Percentiles rank a stretch among this genome's conserved stretches.
Conservation (phyloP, 805 yeast genomes). For the Teunomyces tritomae region DNA sequence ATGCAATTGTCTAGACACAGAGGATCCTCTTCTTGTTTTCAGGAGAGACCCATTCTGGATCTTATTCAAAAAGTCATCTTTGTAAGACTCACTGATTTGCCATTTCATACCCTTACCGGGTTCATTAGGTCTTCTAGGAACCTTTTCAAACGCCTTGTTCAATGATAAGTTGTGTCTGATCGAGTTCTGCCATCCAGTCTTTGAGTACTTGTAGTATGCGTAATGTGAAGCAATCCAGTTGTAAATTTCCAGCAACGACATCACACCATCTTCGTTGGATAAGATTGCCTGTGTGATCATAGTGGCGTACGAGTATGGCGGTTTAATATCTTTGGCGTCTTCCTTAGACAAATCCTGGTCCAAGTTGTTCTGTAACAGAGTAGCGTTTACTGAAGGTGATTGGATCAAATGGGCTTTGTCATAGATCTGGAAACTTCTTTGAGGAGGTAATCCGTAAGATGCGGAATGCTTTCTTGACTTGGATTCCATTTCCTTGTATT, state of each 20-base stretch:
- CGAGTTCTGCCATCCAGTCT: constrained; percentile 98
- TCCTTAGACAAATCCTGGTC: constrained; percentile 78
- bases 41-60: constrained; percentile 72
- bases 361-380: constrained; percentile 42
- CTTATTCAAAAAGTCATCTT: constrained; percentile 79
- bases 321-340: constrained; percentile 89
- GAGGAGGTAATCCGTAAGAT: background rate
- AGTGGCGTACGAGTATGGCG: constrained; percentile 95
- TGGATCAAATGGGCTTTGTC: constrained; percentile 40
- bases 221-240: constrained; percentile 85
- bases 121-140: constrained; percentile 90
- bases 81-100: constrained; percentile 86
- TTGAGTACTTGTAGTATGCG: constrained; percentile 87
- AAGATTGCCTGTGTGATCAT: constrained; percentile 97
- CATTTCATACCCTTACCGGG: constrained; percentile 99
- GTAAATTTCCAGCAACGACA: constrained; percentile 89
- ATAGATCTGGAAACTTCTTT: constrained; percentile 54
- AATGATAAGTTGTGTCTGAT: constrained; percentile 92
- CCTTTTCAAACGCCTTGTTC: constrained; percentile 96
- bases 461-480: constrained; percentile 17
- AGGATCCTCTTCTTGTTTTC: constrained; percentile 74
- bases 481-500: constrained; percentile 23
- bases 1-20: constrained; percentile 77
- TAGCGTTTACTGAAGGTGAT: constrained; percentile 39
- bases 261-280: constrained; percentile 81